Base-by-base conservation (phyloP, 148 eudicot species). In the Chenopodium formosanum region DNA sequence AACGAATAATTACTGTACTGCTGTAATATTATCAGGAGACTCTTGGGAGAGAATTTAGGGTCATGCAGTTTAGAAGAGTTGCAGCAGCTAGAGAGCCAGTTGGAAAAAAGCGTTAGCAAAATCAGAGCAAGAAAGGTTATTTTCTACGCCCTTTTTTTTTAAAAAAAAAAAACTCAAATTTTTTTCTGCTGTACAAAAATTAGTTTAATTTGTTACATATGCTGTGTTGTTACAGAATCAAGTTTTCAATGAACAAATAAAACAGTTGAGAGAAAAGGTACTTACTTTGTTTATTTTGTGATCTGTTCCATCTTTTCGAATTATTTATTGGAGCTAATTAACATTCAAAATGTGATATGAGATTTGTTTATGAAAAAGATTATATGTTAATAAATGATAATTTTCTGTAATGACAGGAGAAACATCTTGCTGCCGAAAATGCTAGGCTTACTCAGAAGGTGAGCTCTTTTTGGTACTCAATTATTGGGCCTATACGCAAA, bases 61-160 rank as follows among this genome's bases (percentile, higher is more conserved):
- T 64, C 93, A 73, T 94, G 97, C 95, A 77, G 76, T 78, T 23
- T 91, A 53, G 90, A 89, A 74, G 99, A 96, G 81, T 91, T 96
- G 74, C 90, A 90, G 76, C 89, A 90, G 86, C 81, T 96, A 25
- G 99, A 96, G 66, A 87, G 79, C 50, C 98, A 94, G 85, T 76
- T 94, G 83, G 98, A 94, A 82, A 84, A 81, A 67, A 94, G 98
- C 27, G 92, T 92, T 19, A 73, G 13, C 86, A 89, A 60, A 75
- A 85, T 96, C 63, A 91, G 99, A 79, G 89, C 94, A 31, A 90
- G 88, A 88, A 94, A 94, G 97, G 99, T 93, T 75, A 9, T n/a
- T 48, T 25, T 13, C 46, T 67, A 4, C 22, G 32, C 32, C 32
- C 25, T 2, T 34, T 40, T 75, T 31, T 1, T 31, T 31, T 31